Evolutionary conservation across 148 eudicot genomes (phyloP), one percentile per base, ranked within the genome.

Genomic region (Persicaria tinctoria): DNA sequence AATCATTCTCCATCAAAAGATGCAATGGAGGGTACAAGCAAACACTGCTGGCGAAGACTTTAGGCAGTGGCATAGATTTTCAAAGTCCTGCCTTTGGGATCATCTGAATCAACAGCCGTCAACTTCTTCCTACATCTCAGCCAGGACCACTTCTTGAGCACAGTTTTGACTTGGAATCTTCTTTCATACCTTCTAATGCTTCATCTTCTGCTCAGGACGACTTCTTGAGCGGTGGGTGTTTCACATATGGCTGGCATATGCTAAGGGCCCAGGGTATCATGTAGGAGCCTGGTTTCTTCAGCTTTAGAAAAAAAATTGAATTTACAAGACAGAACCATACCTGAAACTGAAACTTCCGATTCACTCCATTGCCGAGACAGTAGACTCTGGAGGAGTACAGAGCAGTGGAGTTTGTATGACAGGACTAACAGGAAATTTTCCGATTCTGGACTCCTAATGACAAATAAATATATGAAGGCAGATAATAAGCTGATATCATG

Each of bases 401-500:
- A 17, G 13, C 68, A 11, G 6, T 27, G 27, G 68, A 63, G 68
- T 27, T 14, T 55, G 60, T n/a, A 55, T 55, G 23, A 55, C 0
- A 16, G n/a, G 23, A 55, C 5, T 32, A 11, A 13, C 68, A 63
- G 45, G 10, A 4, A 63, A 32, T 10, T 63, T 63, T 63, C 46
- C 32, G 14, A 27, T 63, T 63, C 46, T 63, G 68, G 20, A 17
- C 68, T 27, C 32, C 4, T 8, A 32, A 62, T 5, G 18, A 20
- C 45, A 8, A 8, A 23, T 62, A 9, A 9, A 7, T 27, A 46
- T 27, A 63, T 27, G 41, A 32, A 27, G 0, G 68, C 32, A 6
- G 32, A 60, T 60, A 59, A 18, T 57, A 14, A 63, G 68, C 68
- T 32, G 45, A 59, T 10, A 63, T 63, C 44, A 63, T 63, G 46